Evolutionary conservation across 139 green algal genomes (phyloP), one percentile per base, ranked within the genome.

Genomic region (Chlamydomonas sphaeroides): DNA sequence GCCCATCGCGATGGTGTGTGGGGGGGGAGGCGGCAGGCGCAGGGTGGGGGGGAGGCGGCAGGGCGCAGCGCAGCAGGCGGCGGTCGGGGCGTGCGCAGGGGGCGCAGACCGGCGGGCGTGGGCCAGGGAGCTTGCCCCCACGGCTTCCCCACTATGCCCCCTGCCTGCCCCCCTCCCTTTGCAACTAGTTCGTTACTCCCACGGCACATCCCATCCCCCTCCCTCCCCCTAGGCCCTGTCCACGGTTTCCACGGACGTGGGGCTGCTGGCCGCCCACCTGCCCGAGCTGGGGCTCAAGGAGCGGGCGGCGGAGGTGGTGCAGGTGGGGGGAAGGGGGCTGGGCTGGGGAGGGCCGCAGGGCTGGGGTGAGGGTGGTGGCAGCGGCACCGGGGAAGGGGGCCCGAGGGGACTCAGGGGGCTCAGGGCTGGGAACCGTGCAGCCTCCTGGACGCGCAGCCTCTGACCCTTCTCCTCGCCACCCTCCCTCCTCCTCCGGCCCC

Each of bases 241-340:
- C n/a, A 88, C 88, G 20, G 67, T 95, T 32, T 87, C 76, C 32
- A 91, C 85, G 32, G 93, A 95, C 79, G 74, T 95, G 38, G 67
- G 75, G 42, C 88, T 92, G 33, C 67, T 97, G 51, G 79, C 93
- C 53, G 77, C 56, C 35, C 75, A 93, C 65, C 89, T 97, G 69
- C 93, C 92, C 11, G 93, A 97, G 79, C 86, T 96, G 45, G 83
- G 71, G 2, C 87, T 93, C 25, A 70, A 67, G 33, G 91, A 94
- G 78, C 86, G 79, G 49, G 90, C 88, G 3, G 61, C 79, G 14
- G 92, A 93, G 85, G 62, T 86, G 68, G 80, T 73, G 76, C 68
- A 74, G 66, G 72, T 72, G 73, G 26, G 73, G 17, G 57, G 26
- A 38, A 5, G 57, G 5, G 20, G 45, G 5, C 7, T 11, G n/a